These are phyloP conservation scores for Ogataea haglerorum DNA, from an alignment of 805 yeast genomes.

Conservation along the genomic window DNA sequence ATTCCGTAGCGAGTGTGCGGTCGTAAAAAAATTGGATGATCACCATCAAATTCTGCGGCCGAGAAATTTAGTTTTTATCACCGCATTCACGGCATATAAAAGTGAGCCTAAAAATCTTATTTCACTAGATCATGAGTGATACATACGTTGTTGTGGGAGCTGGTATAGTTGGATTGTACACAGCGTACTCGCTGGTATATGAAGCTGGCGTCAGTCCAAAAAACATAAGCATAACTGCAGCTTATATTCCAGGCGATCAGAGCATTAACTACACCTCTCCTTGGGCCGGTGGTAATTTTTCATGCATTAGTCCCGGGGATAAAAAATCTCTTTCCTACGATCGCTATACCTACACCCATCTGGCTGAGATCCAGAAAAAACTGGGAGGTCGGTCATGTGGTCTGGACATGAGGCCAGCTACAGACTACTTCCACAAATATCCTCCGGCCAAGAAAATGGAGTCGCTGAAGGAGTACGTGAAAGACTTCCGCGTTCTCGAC, in stretches of 20 bases:
- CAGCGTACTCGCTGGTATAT: constrained; percentile 46
- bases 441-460: constrained; percentile 47
- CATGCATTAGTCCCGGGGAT: constrained; percentile 59
- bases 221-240: constrained; percentile 56
- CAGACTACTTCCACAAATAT: constrained; percentile 52
- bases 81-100: background rate
- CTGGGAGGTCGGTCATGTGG: constrained; percentile 48
- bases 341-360: constrained; percentile 51
- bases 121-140: constrained; percentile 1
- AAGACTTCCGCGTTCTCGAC: constrained; percentile 42
- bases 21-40: background rate
- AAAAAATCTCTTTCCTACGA: constrained; percentile 47
- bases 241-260: constrained; percentile 74
- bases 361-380: constrained; percentile 40
- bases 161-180: constrained; percentile 69
- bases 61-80: background rate
- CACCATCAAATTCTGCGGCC: background rate
- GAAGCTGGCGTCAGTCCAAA: constrained; percentile 34
- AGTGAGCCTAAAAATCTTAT: background rate
- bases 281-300: constrained; percentile 69
- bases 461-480: constrained; percentile 47
- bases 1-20: background rate
- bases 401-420: constrained; percentile 47
- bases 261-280: constrained; percentile 75
- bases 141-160: constrained; percentile 41